Base-by-base conservation (phyloP, 2,329 filamentous ascomycete species). In the Fusarium fracticaudum region DNA sequence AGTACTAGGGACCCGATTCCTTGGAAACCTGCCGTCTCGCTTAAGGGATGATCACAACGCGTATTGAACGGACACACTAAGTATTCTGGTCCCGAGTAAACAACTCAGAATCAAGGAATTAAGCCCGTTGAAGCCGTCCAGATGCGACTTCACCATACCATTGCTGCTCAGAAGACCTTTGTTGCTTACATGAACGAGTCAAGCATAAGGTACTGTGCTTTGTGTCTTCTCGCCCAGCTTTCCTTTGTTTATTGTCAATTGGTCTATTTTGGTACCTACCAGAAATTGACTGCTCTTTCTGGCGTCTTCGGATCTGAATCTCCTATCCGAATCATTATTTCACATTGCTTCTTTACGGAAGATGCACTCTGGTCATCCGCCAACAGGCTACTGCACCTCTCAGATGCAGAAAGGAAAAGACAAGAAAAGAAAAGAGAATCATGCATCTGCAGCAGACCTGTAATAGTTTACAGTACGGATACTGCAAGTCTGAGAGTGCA, bases 1-100 rank as follows among this genome's bases (percentile, higher is more conserved):
- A 54, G 57, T 58, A 51, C 48, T 69, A 68, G 67, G 77, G 69
- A 58, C 44, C 72, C 71, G 62, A 72, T 78, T 51, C 59, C 63
- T 62, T 70, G 74, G 60, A 61, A 69, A 58, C 47, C 45, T 43
- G 35, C 44, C 47, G 51, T 61, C 63, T 53, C 45, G 60, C 35
- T 31, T 40, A 61, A 60, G 37, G 61, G 63, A 44, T 73, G 40
- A 54, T 64, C 57, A 55, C 58, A 59, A 45, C 38, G 37, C 54
- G 43, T 63, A 50, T 57, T 58, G 57, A 57, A 67, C n/a, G 55
- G 50, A 37, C 44, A 64, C 72, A 62, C 69, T 63, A 73, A 67
- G 12, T 44, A 67, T 69, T 69, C 59, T 73, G 53, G 47, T 44
- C 51, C 47, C 26, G 41, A 55, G 54, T 45, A 59, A 60, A 60